A percentile compares a stretch with the other conserved stretches of the same genome.
These are phyloP conservation scores for Pittosporum tobira DNA, from an alignment of 129 eudicot genomes.

Conservation along the genomic window DNA sequence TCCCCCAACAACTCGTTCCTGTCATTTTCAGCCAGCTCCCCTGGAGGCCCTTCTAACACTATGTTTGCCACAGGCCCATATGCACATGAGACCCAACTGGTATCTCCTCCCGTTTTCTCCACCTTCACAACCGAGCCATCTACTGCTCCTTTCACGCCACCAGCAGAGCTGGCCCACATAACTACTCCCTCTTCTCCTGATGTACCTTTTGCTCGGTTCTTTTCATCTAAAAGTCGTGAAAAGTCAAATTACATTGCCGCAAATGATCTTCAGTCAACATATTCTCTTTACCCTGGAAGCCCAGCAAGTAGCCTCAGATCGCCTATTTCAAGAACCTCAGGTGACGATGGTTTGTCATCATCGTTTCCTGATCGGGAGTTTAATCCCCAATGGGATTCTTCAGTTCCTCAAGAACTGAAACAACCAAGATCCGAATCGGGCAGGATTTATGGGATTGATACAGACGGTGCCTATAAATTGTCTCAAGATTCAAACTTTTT, in stretches of 20 bases:
- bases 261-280: conserved; percentile 81
- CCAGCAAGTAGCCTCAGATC: conserved; percentile 87
- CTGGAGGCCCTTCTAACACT: conserved; percentile 69
- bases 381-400: conserved; percentile 41
- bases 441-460: conserved; percentile 25
- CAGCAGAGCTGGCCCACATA: conserved; percentile 83
- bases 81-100: conserved; percentile 84
- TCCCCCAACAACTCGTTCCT: conserved; percentile 78
- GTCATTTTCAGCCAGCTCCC: conserved; percentile 71
- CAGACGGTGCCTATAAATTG: conserved; percentile 31
- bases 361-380: conserved; percentile 52
- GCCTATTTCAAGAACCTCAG: conserved; percentile 50
- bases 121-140: conserved; percentile 97
- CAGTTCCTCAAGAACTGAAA: conserved; percentile 27
- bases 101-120: conserved; percentile 94
- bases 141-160: conserved; percentile 95
- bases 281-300: conserved; percentile 73
- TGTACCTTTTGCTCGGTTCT: conserved; percentile 90
- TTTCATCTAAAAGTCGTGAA: conserved; percentile 47
- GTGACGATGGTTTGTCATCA: conserved; percentile 44
- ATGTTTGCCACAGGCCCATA: conserved; percentile 94
- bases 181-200: conserved; percentile 98
- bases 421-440: conserved; percentile 39
- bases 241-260: conserved; percentile 37
- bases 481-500: conserved; percentile 86